Evolutionary conservation across 2,329 filamentous ascomycete genomes (phyloP), one percentile per base, ranked within the genome.

Genomic region (Cercospora sp.): DNA sequence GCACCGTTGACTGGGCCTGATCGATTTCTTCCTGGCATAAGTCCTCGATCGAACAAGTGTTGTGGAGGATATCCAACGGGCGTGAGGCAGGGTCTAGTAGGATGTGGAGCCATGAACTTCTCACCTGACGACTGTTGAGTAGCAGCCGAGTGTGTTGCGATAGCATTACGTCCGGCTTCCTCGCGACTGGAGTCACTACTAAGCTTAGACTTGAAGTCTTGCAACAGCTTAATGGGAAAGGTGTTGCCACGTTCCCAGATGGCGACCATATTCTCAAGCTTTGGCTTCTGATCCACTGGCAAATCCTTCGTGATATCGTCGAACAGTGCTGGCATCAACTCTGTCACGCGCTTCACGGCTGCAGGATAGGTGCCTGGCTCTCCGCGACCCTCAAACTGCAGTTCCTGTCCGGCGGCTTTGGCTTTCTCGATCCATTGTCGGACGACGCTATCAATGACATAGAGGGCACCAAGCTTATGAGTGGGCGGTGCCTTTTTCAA

Each of bases 401-500:
- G 83, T 80, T 81, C 79, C 73, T 98, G 94, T 77, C 91, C 92
- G 74, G 91, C 87, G 78, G 90, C 88, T 83, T 94, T 95, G 78
- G 95, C 94, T 82, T 93, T 91, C 81, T 98, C 94, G 85, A 97
- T 89, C 94, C 95, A 99, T 85, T 96, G 94, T 83, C 95, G 93
- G 81, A 94, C 94, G 88, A 99, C 94, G 85, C 94, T 97, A 87
- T 99, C 95, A 94, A 99, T 92, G 84, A 98, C 94, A 90, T 99
- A 99, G 84, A 99, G 90, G 79, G 97, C 94, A 83, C 95, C 95
- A 81, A 99, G 88, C 84, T 99, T 99, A 88, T 99, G 94, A 80
- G 93, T 97, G 80, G 89, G 89, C 69, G 93, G 92, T 74, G 94
- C 90, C 82, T 95, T 97, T 82, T 96, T 97, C 87, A 98, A 96